A percentile compares a stretch with the other conserved stretches of the same genome.
These are phyloP conservation scores for Thelonectria olida DNA, from an alignment of 2,329 filamentous ascomycete genomes.

Conservation along the genomic window DNA sequence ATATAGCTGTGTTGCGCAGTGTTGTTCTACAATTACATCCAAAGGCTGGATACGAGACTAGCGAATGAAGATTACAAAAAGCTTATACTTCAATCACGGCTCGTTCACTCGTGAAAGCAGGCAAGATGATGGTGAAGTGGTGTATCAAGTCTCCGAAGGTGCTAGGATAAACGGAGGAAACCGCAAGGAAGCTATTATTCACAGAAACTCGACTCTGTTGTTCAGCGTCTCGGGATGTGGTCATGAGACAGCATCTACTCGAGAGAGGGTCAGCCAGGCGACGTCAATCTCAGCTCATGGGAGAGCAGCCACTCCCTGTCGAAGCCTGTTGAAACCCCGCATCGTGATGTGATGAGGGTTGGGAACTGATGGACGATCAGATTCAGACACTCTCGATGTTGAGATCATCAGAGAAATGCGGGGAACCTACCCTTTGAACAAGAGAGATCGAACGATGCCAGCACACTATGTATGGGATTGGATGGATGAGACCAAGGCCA, in stretches of 20 bases:
- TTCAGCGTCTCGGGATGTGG: not conserved
- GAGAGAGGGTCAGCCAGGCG: not conserved
- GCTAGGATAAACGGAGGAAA: no score
- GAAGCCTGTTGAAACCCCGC: no score
- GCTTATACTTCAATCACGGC: not conserved
- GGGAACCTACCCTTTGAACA: not conserved
- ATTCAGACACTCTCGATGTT: not conserved
- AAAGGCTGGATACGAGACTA: conserved; percentile 14
- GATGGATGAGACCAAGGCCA: not conserved
- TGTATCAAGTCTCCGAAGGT: no score
- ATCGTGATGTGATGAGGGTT: not conserved
- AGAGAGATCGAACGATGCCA: not conserved
- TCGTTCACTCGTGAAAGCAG: no score
- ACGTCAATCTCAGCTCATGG: conserved; percentile 1
- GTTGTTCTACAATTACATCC: conserved; percentile 1
- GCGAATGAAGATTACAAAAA: conserved; percentile 7
- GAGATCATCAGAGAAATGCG: not conserved
- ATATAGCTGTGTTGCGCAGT: conserved; percentile 4
- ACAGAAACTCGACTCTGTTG: no score
- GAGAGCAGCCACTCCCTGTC: not conserved
- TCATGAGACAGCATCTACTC: not conserved
- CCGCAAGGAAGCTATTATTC: no score
- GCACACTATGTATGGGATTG: not conserved
- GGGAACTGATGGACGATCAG: not conserved
- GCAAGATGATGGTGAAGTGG: no score